Percentiles rank a stretch among this genome's conserved stretches.
These are phyloP conservation scores for Limonium bicolor DNA, from an alignment of 148 eudicot species.

Conservation along the genomic window DNA sequence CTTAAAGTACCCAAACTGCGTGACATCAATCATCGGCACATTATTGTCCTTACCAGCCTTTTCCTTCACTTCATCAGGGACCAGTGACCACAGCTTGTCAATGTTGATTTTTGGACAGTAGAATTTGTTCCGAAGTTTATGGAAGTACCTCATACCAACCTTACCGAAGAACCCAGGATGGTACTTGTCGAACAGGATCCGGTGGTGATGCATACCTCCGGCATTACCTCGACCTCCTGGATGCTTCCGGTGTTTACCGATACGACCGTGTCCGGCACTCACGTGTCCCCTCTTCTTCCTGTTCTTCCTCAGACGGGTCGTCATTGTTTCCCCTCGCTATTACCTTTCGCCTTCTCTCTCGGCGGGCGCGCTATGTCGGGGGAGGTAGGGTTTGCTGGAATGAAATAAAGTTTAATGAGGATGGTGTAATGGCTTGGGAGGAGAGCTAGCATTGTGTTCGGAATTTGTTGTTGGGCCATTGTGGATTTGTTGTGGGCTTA, in stretches of 20 bases:
- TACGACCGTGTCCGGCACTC: conserved; percentile 10
- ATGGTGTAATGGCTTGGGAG: too few species aligned
- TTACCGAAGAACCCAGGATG: conserved; percentile 12
- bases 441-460: too few species aligned
- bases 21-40: conserved; percentile 7
- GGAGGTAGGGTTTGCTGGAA: too few species aligned
- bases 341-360: not conserved
- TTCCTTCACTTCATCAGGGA: conserved; percentile 7
- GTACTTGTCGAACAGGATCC: conserved; percentile 13
- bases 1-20: conserved; percentile 10
- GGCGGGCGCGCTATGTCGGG: too few species aligned
- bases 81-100: conserved; percentile 9
- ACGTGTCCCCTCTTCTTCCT: conserved; percentile 14
- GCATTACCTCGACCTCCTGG: conserved; percentile 14
- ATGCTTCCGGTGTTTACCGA: conserved; percentile 11
- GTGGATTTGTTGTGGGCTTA: too few species aligned
- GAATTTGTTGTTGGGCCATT: too few species aligned
- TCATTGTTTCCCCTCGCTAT: conserved; percentile 2
- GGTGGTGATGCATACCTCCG: conserved; percentile 11
- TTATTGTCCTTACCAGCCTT: conserved; percentile 1
- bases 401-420: too few species aligned
- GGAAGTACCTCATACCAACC: conserved; percentile 11
- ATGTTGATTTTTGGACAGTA: conserved; percentile 8
- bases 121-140: conserved; percentile 10
- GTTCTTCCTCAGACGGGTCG: conserved; percentile 7